Evolutionary conservation across 495 filamentous ascomycete species (phyloP).

Genomic region (Aspergillus sparsus): DNA sequence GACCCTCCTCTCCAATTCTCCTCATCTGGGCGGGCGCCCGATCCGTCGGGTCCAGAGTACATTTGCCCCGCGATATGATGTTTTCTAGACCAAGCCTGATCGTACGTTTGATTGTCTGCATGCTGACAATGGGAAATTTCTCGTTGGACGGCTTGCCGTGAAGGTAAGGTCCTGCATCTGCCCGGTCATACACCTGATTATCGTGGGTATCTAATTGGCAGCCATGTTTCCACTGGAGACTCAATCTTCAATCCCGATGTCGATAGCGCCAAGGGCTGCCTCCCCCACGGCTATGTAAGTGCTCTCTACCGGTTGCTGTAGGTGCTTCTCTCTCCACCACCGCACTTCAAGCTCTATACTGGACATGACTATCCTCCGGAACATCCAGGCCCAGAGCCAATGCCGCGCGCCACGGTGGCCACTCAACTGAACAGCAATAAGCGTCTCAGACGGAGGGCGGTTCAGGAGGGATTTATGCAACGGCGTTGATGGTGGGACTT

Average conservation of each 20-base stretch:
- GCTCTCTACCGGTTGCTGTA: constrained; percentile 43
- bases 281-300: constrained; percentile 49
- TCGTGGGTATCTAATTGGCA: constrained; percentile 54
- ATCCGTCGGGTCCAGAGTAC: constrained; percentile 46
- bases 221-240: constrained; percentile 58
- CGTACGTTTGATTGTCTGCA: constrained; percentile 50
- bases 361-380: constrained; percentile 51
- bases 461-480: constrained; percentile 46
- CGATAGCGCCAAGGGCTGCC: constrained; percentile 56
- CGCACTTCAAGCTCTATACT: constrained; percentile 41
- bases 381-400: constrained; percentile 18
- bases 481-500: constrained; percentile 45
- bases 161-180: constrained; percentile 47
- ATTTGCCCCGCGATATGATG: constrained; percentile 46
- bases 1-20: neutral
- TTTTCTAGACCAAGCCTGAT: constrained; percentile 36
- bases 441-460: constrained; percentile 47
- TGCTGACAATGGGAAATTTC: constrained; percentile 49
- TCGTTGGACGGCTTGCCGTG: constrained; percentile 43
- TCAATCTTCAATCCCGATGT: constrained; percentile 57
- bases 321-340: constrained; percentile 49
- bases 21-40: constrained; percentile 33
- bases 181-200: constrained; percentile 61
- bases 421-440: constrained; percentile 51
- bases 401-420: constrained; percentile 46